Evolutionary conservation across 495 filamentous ascomycete species (phyloP), one percentile per base, ranked within the genome.

Genomic region (Penicillium simplicissimum): DNA sequence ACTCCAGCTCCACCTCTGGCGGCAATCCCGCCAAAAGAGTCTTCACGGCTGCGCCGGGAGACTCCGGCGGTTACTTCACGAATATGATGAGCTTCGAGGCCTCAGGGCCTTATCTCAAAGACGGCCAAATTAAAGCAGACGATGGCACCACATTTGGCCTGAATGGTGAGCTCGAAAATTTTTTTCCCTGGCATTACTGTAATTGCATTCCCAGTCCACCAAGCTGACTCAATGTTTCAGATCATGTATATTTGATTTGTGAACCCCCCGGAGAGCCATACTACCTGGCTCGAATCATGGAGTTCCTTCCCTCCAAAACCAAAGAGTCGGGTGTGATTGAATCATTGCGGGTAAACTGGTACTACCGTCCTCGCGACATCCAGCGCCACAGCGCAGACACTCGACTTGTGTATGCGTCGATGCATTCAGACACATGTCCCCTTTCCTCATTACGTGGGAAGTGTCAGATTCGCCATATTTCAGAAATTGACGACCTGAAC

Each of bases 211-310:
- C 8, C 8, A 37, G 8, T 15, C 23, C 23, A 37, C n/a, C 23
- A 28, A 52, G 25, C 36, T 59, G 37, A 58, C 48, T 5, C 15
- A 13, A 53, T 35, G 8, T 37, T 60, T 10, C 75, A 99, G 95
- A 99, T 79, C 92, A 97, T 70, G 88, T 96, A 49, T 99, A 98
- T 79, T 85, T 98, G 63, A 88, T 99, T 58, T 99, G 93, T 77
- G 95, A 99, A 75, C 95, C 95, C 15, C 95, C 95, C 3, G 95
- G 95, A 38, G 95, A 99, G 73, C 96, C 95, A 25, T 99, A 99
- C 76, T 99, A 99, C 73, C 78, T 99, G 60, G 93, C 90, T 49
- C 90, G 95, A 58, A 93, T 99, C 71, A 98, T 99, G 93, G 96
- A 98, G 74, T 97, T 97, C 69, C 79, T 96, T 56, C 91, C 96